phyloP scores from a whole-genome alignment of 2,329 filamentous ascomycete genomes.

The Colletotrichum navitas region DNA sequence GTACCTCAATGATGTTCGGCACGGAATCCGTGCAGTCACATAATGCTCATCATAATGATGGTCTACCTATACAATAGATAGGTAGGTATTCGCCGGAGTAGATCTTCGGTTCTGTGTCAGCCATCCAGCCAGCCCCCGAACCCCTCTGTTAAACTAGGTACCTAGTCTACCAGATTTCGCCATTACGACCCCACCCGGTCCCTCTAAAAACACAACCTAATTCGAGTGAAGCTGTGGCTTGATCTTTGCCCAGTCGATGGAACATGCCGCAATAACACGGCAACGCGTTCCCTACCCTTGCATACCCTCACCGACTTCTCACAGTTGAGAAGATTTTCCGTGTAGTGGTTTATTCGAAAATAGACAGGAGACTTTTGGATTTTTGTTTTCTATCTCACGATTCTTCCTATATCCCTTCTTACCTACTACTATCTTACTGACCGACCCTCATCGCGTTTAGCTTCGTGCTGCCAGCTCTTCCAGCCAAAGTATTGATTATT shows the following conservation, averaged over 20 bases:
- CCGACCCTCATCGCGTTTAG: not conserved
- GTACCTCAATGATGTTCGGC: no score
- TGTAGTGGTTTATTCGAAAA: slow-evolving; percentile 24
- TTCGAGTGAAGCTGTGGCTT: slow-evolving; percentile 36
- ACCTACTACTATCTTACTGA: not conserved
- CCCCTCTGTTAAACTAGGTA: slow-evolving; percentile 16
- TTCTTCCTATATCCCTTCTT: not conserved
- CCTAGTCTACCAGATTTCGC: slow-evolving; percentile 8
- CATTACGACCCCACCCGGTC: slow-evolving; percentile 25
- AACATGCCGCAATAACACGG: slow-evolving; percentile 36
- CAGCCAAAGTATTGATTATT: not conserved
- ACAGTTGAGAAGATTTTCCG: slow-evolving; percentile 25
- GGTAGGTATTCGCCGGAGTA: not conserved
- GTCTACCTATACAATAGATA: slow-evolving; percentile 8
- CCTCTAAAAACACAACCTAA: slow-evolving; percentile 29
- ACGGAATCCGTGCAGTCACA: slow-evolving; percentile 1
- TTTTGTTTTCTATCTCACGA: not conserved
- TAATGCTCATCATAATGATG: slow-evolving; percentile 6
- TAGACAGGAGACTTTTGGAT: not conserved
- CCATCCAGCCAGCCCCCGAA: slow-evolving; percentile 24
- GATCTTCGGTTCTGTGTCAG: slow-evolving; percentile 29
- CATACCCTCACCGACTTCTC: slow-evolving; percentile 36
- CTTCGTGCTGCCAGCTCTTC: not conserved
- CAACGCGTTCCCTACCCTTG: slow-evolving; percentile 36
- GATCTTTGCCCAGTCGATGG: slow-evolving; percentile 26